Evolutionary conservation across 345 rosid species (phyloP), one percentile per base, ranked within the genome.

Genomic region (Brassica carinata): DNA sequence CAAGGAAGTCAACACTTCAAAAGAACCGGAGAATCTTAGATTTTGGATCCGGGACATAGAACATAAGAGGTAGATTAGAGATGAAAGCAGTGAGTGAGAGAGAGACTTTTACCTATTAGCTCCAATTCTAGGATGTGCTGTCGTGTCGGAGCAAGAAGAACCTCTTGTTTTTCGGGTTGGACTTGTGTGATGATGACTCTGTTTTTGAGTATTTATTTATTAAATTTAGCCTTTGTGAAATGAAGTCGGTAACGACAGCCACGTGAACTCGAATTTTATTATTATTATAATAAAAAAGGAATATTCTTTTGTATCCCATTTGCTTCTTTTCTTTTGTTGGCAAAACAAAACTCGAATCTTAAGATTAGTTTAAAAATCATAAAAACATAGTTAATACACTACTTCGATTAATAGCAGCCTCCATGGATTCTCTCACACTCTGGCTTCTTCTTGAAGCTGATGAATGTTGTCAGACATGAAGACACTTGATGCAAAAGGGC

Each of bases 191-290:
- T 72, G 34, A 66, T 23, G 78, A 68, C 83, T 74, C 31, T 58
- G 63, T 26, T 40, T 61, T 79, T 67, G 17, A 33, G 38, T 40
- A 69, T 48, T 55, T 4, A 11, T 27, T 10, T 18, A 13, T 45
- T 45, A 45, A 45, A 45, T n/a, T 13, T 11, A 45, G 53, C n/a
- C 7, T 15, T 68, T 73, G n/a, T n/a, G n/a, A n/a, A n/a, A n/a
- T n/a, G n/a, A n/a, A n/a, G n/a, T n/a, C n/a, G 79, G 70, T 74
- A 67, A 19, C 64, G 78, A 74, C 71, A 23, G 83, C 83, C 83
- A 79, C 79, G 83, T 74, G 79, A 68, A 68, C 75, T 43, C 83
- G 64, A 73, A 59, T 61, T 65, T 77, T 48, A 48, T 69, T 30
- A 58, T 59, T n/a, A n/a, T n/a, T n/a, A n/a, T n/a, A n/a, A n/a